Percentiles rank a stretch among this genome's conserved stretches.
phyloP scores from a whole-genome alignment of 768 basidiomycete genomes.

The Holtermannia corniformis region DNA sequence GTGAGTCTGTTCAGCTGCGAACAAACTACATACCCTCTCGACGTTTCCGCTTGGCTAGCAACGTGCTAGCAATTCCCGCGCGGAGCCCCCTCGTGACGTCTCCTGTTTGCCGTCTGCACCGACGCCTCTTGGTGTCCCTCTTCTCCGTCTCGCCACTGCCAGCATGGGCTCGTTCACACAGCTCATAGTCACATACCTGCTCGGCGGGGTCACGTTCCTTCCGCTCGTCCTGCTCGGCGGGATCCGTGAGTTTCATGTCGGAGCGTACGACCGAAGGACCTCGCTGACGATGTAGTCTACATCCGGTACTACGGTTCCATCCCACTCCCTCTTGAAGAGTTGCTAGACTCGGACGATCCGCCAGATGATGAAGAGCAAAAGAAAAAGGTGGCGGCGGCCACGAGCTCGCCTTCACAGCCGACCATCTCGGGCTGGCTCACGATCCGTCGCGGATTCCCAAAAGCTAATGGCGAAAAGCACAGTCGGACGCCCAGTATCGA shows the following conservation, averaged over 20 bases:
- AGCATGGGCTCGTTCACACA: conserved; percentile 20
- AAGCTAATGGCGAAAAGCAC: background rate
- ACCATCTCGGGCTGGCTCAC: conserved; percentile 31
- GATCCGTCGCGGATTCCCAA: conserved; percentile 21
- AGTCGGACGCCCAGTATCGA: background rate
- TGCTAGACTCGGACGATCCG: conserved; percentile 41
- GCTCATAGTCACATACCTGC: conserved; percentile 58
- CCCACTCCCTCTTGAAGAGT: conserved; percentile 52
- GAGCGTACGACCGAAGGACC: background rate
- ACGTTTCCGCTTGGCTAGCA: too few relatives aligned
- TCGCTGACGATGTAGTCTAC: conserved; percentile 8
- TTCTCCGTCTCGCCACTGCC: background rate
- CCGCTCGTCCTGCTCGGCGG: conserved; percentile 58
- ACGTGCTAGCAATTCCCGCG: too few relatives aligned
- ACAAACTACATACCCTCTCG: too few relatives aligned
- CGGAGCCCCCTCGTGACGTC: too few relatives aligned
- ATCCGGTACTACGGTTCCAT: conserved; percentile 64
- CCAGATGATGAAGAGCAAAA: conserved; percentile 25
- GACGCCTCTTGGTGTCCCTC: background rate
- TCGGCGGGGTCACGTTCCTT: conserved; percentile 83
- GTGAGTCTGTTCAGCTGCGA: too few relatives aligned
- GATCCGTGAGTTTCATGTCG: conserved; percentile 39
- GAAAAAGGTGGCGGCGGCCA: conserved; percentile 18
- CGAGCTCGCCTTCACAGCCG: background rate
- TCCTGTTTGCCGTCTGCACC: background rate